Base-by-base conservation (phyloP, 257 asterid species). In the Penstemon eatonii region DNA sequence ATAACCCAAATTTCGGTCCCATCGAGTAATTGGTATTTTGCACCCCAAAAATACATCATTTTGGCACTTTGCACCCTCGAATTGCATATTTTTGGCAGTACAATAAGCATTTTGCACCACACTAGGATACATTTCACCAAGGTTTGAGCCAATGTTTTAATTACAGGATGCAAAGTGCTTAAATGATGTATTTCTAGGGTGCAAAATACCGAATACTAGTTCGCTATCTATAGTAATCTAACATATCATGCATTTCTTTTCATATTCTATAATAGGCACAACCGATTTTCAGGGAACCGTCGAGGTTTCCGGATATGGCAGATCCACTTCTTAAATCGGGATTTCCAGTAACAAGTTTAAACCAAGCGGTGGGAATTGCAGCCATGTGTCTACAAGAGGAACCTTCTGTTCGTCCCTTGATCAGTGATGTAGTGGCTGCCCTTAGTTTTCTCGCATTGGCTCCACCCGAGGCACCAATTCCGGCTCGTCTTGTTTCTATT, bases 351-450 rank as follows among this genome's bases (percentile, higher is more conserved):
- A 83, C 81, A 50, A 76, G 96, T 70, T 77, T 89, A 64, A 87
- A 89, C 61, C 96, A 89, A 74, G 95, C 87, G 0, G 87, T 89
- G 11, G 96, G 95, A 51, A 81, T 89, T 4, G 90, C 92, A 15
- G 95, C 96, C 15, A 89, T 89, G 96, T 89, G 96, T 64, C 81
- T 89, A 11, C 95, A 87, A 72, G 96, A 89, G 11, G 92, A 89
- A 59, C 90, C 96, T 1, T 44, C 64, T 7, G 95, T 89, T 0
- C 90, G 96, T 3, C 96, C 96, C 19, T 78, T 85, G 73, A 83
- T 87, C 65, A 78, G 82, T 5, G 96, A 89, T 63, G 78, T 89
- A 10, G 82, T 88, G 6, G 90, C 87, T n/a, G 91, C 95, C 7
- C 86, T 88, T 8, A 71, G 77, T 74, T 88, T 82, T 73, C 86